phyloP scores from a whole-genome alignment of 208 protist species.

The Wallacemonas sp. region DNA sequence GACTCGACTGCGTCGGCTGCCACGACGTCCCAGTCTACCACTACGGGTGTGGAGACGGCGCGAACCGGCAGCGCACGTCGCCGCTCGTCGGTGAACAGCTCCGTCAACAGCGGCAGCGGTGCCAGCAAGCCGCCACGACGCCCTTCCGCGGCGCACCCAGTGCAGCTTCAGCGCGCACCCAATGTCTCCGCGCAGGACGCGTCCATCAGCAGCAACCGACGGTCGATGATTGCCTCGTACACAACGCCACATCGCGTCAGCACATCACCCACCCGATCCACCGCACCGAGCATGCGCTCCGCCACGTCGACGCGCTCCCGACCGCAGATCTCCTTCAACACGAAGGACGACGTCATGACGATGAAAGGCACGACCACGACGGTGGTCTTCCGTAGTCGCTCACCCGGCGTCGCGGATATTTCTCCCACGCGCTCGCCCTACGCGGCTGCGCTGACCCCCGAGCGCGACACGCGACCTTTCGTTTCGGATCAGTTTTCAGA shows the following conservation, averaged over 20 bases:
- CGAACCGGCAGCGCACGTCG: conserved; percentile 1
- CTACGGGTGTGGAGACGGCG: background rate
- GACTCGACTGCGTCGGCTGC: background rate
- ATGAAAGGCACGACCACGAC: conserved; percentile 71
- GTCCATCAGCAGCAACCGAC: background rate
- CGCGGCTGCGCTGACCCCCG: conserved; percentile 2
- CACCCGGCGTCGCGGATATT: background rate
- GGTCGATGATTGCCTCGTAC: conserved; percentile 10
- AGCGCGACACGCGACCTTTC: conserved; percentile 18
- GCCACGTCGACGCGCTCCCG: conserved; percentile 45
- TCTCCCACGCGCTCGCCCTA: conserved; percentile 7
- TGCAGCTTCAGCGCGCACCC: conserved; percentile 17
- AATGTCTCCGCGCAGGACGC: background rate
- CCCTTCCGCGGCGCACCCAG: conserved; percentile 7
- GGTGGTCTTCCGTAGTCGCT: conserved; percentile 42
- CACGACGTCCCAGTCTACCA: background rate
- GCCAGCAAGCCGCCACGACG: background rate
- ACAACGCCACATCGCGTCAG: conserved; percentile 3
- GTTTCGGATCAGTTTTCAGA: conserved; percentile 34
- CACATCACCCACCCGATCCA: conserved; percentile 30
- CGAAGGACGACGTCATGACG: conserved; percentile 29
- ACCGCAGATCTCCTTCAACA: conserved; percentile 53
- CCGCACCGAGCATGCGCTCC: conserved; percentile 32
- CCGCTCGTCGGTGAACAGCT: background rate
- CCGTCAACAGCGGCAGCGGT: background rate